Percentiles rank a stretch among this genome's conserved stretches.
These are phyloP conservation scores for Ajuga reptans DNA, from an alignment of 305 asterid species.

Conservation along the genomic window DNA sequence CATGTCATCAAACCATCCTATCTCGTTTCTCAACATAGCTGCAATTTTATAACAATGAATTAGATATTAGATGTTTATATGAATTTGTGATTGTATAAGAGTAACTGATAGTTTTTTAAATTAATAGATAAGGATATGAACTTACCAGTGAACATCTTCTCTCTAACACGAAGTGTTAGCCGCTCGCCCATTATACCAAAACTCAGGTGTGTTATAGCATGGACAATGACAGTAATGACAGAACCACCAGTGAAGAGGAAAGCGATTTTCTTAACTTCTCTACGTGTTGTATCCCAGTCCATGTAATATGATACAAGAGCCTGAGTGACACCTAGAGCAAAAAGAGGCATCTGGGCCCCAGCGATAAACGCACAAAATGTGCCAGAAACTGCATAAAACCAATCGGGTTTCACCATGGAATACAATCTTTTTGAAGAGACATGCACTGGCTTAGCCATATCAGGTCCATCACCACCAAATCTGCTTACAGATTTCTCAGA, in stretches of 20 bases:
- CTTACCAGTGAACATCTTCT: slow-evolving; percentile 80
- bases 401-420: slow-evolving; percentile 83
- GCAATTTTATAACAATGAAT: slow-evolving; percentile 26
- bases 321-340: slow-evolving; percentile 89
- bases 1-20: slow-evolving; percentile 86
- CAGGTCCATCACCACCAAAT: slow-evolving; percentile 64
- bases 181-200: slow-evolving; percentile 94
- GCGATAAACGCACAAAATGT: slow-evolving; percentile 74
- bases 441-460: slow-evolving; percentile 30
- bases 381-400: slow-evolving; percentile 75
- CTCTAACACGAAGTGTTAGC: slow-evolving; percentile 81
- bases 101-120: not conserved
- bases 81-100: not conserved
- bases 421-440: slow-evolving; percentile 62
- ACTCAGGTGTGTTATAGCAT: slow-evolving; percentile 67
- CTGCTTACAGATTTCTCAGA: slow-evolving; percentile 71
- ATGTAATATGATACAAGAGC: slow-evolving; percentile 93
- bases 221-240: slow-evolving; percentile 60
- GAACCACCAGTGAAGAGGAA: slow-evolving; percentile 87
- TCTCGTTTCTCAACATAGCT: slow-evolving; percentile 94
- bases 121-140: slow-evolving; percentile 1
- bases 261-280: slow-evolving; percentile 70
- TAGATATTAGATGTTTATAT: not conserved
- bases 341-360: slow-evolving; percentile 94
- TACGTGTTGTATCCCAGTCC: slow-evolving; percentile 92